These are phyloP conservation scores for Pseudonitzschia multistriata DNA, from an alignment of 108 stramenopile genomes.

Conservation along the genomic window DNA sequence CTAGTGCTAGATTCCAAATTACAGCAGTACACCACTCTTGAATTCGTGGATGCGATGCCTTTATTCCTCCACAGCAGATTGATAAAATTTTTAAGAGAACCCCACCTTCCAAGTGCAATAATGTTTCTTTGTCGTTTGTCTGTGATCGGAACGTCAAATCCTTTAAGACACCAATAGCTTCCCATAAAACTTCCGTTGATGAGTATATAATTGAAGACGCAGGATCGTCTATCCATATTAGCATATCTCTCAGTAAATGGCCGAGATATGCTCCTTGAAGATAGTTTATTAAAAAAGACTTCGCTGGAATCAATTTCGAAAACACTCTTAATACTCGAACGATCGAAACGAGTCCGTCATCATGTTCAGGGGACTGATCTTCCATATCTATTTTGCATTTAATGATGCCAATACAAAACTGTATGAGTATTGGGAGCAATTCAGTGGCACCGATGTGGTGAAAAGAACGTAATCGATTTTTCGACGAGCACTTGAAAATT, in stretches of 20 bases:
- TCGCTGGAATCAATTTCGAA: constrained; percentile 37
- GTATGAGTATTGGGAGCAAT: constrained; percentile 32
- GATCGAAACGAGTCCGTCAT: constrained; percentile 11
- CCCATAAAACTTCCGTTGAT: constrained; percentile 9
- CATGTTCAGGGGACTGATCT: not conserved
- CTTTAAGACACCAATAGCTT: constrained; percentile 37
- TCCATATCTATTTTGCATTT: not conserved
- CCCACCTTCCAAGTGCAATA: constrained; percentile 18
- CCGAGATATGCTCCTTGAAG: constrained; percentile 21
- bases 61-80: not conserved
- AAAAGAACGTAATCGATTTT: constrained; percentile 33
- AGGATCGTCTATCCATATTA: not conserved
- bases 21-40: constrained; percentile 47
- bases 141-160: constrained; percentile 41
- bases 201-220: not conserved
- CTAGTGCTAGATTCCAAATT: constrained; percentile 42
- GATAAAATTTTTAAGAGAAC: constrained; percentile 14
- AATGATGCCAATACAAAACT: constrained; percentile 23
- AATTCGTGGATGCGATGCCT: not conserved
- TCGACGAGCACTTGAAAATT: constrained; percentile 31
- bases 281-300: constrained; percentile 19
- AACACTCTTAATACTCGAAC: constrained; percentile 28
- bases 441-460: constrained; percentile 37
- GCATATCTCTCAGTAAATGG: constrained; percentile 12
- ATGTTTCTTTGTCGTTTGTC: constrained; percentile 21